phyloP scores from a whole-genome alignment of 2,329 filamentous ascomycete species.

The Aspergillus aculeatus region DNA sequence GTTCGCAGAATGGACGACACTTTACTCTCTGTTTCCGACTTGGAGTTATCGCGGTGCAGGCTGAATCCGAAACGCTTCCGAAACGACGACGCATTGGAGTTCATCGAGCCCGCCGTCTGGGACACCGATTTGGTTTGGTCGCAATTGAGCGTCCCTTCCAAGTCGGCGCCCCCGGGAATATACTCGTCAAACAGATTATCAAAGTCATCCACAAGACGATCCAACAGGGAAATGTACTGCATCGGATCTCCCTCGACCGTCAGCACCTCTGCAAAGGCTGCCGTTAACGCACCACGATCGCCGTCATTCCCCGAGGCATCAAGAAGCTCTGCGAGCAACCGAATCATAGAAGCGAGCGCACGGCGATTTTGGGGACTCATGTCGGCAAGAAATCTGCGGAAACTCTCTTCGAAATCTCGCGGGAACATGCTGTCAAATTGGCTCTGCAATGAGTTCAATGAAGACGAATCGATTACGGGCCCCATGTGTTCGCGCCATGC shows the following conservation, averaged over 20 bases:
- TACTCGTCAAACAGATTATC: slow-evolving; percentile 79
- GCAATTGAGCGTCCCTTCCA: slow-evolving; percentile 45
- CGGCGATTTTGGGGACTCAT: slow-evolving; percentile 63
- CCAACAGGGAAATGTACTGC: slow-evolving; percentile 82
- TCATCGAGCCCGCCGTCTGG: slow-evolving; percentile 70
- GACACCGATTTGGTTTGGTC: slow-evolving; percentile 61
- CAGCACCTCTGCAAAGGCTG: slow-evolving; percentile 83
- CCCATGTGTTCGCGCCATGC: slow-evolving; percentile 90
- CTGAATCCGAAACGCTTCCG: slow-evolving; percentile 81
- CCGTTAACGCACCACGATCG: slow-evolving; percentile 81
- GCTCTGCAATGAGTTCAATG: slow-evolving; percentile 69
- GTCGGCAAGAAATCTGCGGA: slow-evolving; percentile 52
- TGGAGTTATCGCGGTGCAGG: slow-evolving; percentile 76
- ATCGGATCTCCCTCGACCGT: slow-evolving; percentile 74
- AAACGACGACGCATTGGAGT: slow-evolving; percentile 82
- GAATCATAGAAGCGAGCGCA: slow-evolving; percentile 79
- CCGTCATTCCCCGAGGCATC: slow-evolving; percentile 90
- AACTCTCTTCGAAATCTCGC: slow-evolving; percentile 56
- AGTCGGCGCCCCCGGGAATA: slow-evolving; percentile 45
- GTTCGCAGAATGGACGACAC: slow-evolving; percentile 79
- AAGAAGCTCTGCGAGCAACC: slow-evolving; percentile 79
- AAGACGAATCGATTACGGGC: slow-evolving; percentile 70
- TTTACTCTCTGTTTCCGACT: slow-evolving; percentile 65
- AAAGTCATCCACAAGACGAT: slow-evolving; percentile 84
- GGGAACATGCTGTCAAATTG: slow-evolving; percentile 45